Evolutionary conservation across 192 early-diverging fungal species (phyloP).

Genomic region (Podila clonocystis): DNA sequence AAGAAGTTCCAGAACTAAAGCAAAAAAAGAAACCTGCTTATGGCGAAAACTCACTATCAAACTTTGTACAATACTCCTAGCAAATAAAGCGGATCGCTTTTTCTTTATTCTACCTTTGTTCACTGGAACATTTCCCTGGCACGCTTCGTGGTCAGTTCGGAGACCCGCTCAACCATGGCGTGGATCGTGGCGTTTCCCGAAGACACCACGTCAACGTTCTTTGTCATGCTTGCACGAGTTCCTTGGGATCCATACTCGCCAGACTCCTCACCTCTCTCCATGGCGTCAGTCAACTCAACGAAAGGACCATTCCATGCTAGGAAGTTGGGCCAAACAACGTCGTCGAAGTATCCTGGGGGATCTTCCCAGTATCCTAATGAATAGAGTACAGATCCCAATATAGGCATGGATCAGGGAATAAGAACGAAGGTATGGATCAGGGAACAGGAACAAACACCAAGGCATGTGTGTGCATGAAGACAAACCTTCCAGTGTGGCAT

Average conservation of each 20-base stretch:
- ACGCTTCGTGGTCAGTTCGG: constrained; percentile 12
- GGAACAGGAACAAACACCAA: not conserved
- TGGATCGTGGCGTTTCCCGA: constrained; percentile 21
- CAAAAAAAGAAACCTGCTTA: not conserved
- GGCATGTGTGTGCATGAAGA: no score
- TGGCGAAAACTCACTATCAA: not conserved
- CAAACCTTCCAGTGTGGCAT: constrained; percentile 80
- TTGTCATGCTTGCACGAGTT: constrained; percentile 15
- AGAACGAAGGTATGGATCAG: not conserved
- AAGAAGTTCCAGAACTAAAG: constrained; percentile 79
- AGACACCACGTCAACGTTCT: constrained; percentile 27
- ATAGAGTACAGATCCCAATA: not conserved
- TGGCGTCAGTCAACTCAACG: constrained; percentile 14
- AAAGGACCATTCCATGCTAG: constrained; percentile 56
- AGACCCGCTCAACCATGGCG: constrained; percentile 20
- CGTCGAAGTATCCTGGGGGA: constrained; percentile 81
- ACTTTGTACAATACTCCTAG: not conserved
- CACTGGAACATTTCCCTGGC: not conserved
- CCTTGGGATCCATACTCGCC: constrained; percentile 7
- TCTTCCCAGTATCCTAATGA: constrained; percentile 71
- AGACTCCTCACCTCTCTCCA: constrained; percentile 20
- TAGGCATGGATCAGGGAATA: not conserved
- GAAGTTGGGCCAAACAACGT: constrained; percentile 83
- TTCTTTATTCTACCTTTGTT: not conserved
- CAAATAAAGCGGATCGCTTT: not conserved